Conservation (phyloP, 2,329 filamentous ascomycete genomes). For the Elsinoe australis region DNA sequence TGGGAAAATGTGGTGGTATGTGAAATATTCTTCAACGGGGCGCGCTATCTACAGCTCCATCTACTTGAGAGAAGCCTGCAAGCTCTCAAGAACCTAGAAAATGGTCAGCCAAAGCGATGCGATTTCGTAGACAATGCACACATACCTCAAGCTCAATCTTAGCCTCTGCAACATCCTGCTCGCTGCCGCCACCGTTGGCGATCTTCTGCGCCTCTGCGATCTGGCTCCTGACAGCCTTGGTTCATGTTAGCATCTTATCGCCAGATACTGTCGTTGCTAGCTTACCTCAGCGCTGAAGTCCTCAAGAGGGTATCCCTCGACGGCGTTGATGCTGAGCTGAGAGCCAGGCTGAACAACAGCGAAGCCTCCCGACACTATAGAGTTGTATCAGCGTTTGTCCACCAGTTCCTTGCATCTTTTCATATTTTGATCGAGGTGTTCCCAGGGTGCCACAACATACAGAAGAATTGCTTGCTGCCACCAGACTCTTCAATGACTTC, state of each 20-base stretch:
- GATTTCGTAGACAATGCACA: conserved; percentile 33
- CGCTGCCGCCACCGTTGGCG: conserved; percentile 78
- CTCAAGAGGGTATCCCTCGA: conserved; percentile 89
- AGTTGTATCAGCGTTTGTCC: conserved; percentile 9
- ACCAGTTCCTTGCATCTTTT: conserved; percentile 12
- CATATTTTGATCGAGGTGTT: neutral
- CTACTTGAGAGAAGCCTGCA: conserved; percentile 76
- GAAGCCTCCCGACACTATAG: conserved; percentile 85
- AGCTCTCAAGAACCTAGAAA: conserved; percentile 67
- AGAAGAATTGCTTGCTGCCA: conserved; percentile 93
- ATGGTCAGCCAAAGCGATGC: conserved; percentile 21
- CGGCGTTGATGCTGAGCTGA: conserved; percentile 92
- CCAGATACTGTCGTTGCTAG: conserved; percentile 16
- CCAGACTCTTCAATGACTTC: conserved; percentile 93
- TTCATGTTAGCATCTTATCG: conserved; percentile 14
- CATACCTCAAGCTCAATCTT: conserved; percentile 97
- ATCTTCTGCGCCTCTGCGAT: conserved; percentile 95
- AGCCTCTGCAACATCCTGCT: conserved; percentile 96
- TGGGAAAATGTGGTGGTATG: neutral
- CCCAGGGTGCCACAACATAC: conserved; percentile 51
- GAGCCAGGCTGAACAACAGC: conserved; percentile 95
- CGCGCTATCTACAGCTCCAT: conserved; percentile 39
- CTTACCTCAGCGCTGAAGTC: conserved; percentile 82
- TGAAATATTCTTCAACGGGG: conserved; percentile 19
- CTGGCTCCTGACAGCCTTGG: conserved; percentile 72